Conservation (phyloP, 192 early-diverging fungal species). For the Podila horticola region DNA sequence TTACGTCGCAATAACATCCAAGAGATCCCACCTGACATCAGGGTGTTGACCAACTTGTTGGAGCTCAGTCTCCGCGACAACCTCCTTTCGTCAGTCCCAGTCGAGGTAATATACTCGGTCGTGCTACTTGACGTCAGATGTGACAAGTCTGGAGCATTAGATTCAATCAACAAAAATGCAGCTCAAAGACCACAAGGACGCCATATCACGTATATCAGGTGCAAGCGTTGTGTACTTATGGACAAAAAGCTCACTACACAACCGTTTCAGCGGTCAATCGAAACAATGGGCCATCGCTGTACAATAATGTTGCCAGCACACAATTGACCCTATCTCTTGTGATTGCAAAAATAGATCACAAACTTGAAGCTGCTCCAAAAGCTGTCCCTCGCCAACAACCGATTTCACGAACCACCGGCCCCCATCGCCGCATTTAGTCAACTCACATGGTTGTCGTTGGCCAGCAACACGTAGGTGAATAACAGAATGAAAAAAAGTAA, state of each 20-base stretch:
- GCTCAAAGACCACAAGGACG: background rate
- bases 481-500: too few species aligned
- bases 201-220: too few species aligned
- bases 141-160: too few species aligned
- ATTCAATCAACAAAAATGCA: background rate
- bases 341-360: slow-evolving; percentile 16
- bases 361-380: slow-evolving; percentile 41
- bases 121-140: too few species aligned
- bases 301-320: too few species aligned
- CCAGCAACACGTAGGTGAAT: slow-evolving; percentile 51
- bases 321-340: too few species aligned
- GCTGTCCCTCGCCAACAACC: slow-evolving; percentile 54
- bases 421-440: slow-evolving; percentile 49
- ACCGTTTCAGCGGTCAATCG: too few species aligned
- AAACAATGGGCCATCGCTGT: too few species aligned
- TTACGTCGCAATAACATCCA: slow-evolving; percentile 44
- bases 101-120: slow-evolving; percentile 15
- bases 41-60: slow-evolving; percentile 36
- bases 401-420: slow-evolving; percentile 46
- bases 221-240: too few species aligned
- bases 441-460: slow-evolving; percentile 53
- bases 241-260: too few species aligned
- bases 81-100: slow-evolving; percentile 25
- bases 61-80: slow-evolving; percentile 48
- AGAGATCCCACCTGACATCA: slow-evolving; percentile 48